Base-by-base conservation (phyloP, 2,329 filamentous ascomycete species). In the Sclerotinia glacialis region DNA sequence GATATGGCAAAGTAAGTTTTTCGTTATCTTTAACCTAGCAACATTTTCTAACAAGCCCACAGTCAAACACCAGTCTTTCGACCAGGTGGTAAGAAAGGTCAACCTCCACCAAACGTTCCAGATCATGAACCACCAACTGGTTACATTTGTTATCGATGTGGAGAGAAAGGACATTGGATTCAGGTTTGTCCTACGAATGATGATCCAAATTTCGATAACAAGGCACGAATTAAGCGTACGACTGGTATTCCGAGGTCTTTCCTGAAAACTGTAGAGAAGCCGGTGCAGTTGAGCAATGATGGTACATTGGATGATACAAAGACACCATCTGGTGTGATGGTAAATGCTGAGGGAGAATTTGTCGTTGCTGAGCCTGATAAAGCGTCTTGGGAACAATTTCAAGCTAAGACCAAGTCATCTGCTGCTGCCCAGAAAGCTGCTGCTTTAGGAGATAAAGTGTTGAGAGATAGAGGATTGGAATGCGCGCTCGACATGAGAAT, bases 91-190 rank as follows among this genome's bases (percentile, higher is more conserved):
- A 84, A 87, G 71, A 79, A 78, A 72, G 74, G 71, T 53, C 70
- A 71, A 46, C 72, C 76, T 42, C 84, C 86, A 5, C 83, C 85
- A 67, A 91, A 91, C 71, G 90, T 96, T 37, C 95, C 95, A 5
- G 93, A 96, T 73, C 93, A 97, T 75, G 92, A 95, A 55, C 93
- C 95, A 2, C 95, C 95, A 1, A 90, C 91, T 64, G 93, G 93
- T 64, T 99, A 99, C 78, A 89, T 97, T 69, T 99, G 95, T 80
- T 97, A 97, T 77, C 89, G 95, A 60, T 99, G 95, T 79, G 91
- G 93, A 69, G 90, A 97, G 78, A 97, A 97, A 80, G 95, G 93
- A n/a, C 95, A 99, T 78, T 99, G 94, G 94, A 99, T 99, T 70
- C 94, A 98, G 80, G 86, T 92, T 63, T 99, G 95, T 76, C 95